These are phyloP conservation scores for Cladosporium sp. DNA, from an alignment of 2,329 filamentous ascomycete genomes.

Conservation along the genomic window DNA sequence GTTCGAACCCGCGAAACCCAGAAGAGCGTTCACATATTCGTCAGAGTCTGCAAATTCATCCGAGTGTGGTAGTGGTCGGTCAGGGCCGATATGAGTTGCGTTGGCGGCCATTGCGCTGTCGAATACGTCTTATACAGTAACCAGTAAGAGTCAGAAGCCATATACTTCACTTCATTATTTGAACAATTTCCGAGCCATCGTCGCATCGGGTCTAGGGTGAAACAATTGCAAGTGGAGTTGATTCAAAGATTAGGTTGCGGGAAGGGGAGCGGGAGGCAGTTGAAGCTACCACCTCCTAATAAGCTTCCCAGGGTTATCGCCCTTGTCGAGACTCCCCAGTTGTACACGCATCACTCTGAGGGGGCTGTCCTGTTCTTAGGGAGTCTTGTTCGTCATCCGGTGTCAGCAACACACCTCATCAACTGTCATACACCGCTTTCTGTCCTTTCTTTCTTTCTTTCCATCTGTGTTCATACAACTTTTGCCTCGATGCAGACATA, in stretches of 20 bases:
- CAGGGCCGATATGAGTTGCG: conserved; percentile 31
- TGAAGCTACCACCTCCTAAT: background rate
- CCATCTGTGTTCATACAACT: background rate
- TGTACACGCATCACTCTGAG: background rate
- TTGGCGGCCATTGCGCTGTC: background rate
- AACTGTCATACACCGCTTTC: too few species aligned
- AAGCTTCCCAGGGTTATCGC: background rate
- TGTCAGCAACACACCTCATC: too few species aligned
- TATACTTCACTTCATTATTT: conserved; percentile 5
- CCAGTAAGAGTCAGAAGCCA: too few species aligned
- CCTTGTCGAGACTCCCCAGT: too few species aligned
- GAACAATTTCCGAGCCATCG: background rate
- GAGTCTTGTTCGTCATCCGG: too few species aligned
- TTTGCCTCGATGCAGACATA: background rate
- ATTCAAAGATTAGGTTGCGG: background rate
- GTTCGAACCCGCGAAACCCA: conserved; percentile 70
- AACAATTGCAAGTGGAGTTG: background rate
- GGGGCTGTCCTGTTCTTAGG: too few species aligned
- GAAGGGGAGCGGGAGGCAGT: background rate
- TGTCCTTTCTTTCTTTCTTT: too few species aligned
- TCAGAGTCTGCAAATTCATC: conserved; percentile 66
- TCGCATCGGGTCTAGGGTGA: conserved; percentile 1
- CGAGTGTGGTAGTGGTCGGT: conserved; percentile 60
- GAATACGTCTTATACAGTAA: background rate
- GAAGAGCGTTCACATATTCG: conserved; percentile 71